Evolutionary conservation across 305 asterid genomes (phyloP).

Genomic region (Solanum hybrid): DNA sequence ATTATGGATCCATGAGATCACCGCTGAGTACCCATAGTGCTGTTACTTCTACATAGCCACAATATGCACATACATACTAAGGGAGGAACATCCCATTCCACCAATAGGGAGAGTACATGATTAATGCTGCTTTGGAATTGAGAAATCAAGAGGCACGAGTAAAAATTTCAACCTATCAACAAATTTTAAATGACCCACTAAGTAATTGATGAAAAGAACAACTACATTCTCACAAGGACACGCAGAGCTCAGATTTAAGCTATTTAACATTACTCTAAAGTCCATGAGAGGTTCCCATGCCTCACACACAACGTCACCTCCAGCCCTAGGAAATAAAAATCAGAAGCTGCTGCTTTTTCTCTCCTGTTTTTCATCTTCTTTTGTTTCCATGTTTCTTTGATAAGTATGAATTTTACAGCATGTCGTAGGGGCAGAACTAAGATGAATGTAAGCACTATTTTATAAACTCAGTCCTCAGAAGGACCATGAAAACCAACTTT

Average conservation of each 20-base stretch:
- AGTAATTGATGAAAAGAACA: background rate
- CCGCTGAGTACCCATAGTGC: background rate
- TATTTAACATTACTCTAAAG: background rate
- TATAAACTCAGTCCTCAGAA: background rate
- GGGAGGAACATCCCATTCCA: background rate
- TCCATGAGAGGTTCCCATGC: background rate
- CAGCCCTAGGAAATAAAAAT: background rate
- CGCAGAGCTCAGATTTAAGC: background rate
- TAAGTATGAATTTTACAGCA: background rate
- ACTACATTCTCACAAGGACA: background rate
- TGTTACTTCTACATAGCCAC: background rate
- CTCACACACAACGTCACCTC: background rate
- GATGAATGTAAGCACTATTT: background rate
- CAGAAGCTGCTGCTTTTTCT: background rate
- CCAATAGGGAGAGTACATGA: background rate
- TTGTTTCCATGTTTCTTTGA: background rate
- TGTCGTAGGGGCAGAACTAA: background rate
- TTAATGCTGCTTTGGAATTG: background rate
- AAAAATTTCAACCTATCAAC: background rate
- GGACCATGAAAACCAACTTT: background rate
- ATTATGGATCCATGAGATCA: background rate
- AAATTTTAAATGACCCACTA: background rate
- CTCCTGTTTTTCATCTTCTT: background rate
- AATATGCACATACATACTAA: background rate
- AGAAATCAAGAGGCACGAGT: background rate